A percentile compares a stretch with the other conserved stretches of the same genome.
Evolutionary conservation across 176 grass and related monocot species (phyloP).

Genomic region (Oryza longistaminata): DNA sequence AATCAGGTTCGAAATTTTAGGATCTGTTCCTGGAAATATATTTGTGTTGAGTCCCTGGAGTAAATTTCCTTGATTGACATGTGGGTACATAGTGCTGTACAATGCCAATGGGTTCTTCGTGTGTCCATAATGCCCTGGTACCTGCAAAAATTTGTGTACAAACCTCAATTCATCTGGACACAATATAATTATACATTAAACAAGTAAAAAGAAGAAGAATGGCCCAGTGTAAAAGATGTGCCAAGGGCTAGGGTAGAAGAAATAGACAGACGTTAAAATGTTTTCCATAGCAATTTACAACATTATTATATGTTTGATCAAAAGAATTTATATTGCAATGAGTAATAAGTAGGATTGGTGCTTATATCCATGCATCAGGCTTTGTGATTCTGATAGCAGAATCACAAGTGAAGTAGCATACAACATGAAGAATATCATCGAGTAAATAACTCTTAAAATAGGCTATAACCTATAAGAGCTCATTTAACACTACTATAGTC

Average conservation of each 20-base stretch:
- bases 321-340: not conserved
- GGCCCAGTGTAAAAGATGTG: not conserved
- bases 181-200: not conserved
- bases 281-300: not conserved
- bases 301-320: not conserved
- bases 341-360: not conserved
- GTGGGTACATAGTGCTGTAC: conserved; percentile 22
- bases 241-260: not conserved
- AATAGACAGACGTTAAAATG: not conserved
- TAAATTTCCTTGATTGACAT: conserved; percentile 1
- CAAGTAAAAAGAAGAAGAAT: not conserved
- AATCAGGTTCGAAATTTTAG: conserved; percentile 22
- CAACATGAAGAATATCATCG: not conserved
- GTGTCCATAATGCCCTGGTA: conserved; percentile 37
- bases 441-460: not conserved
- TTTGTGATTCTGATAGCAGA: not conserved
- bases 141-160: conserved; percentile 10
- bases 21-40: conserved; percentile 24
- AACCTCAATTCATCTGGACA: not conserved
- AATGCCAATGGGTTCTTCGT: conserved; percentile 18
- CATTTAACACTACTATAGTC: not conserved
- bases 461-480: not conserved
- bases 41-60: not conserved
- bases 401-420: not conserved
- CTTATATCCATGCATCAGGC: not conserved